A percentile compares a stretch with the other conserved stretches of the same genome.
Conservation (phyloP, 179 eudicot genomes). For the Camellia oleifera region DNA sequence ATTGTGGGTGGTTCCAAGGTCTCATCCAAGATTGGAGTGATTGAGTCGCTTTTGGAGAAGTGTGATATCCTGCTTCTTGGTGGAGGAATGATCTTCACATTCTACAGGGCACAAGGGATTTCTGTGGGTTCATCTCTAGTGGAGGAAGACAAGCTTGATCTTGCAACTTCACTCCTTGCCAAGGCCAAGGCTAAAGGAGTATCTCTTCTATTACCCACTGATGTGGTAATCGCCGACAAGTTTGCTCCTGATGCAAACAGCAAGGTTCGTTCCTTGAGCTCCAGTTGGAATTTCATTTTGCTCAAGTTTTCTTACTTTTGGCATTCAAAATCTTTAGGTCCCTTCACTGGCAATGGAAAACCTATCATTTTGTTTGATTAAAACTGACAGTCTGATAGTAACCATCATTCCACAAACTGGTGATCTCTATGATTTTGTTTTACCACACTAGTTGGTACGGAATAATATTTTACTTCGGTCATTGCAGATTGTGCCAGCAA, state of each 20-base stretch:
- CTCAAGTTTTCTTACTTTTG: background rate
- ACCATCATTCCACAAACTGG: background rate
- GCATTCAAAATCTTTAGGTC: background rate
- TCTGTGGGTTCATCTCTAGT: constrained; percentile 77
- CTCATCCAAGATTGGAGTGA: constrained; percentile 81
- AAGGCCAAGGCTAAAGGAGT: constrained; percentile 85
- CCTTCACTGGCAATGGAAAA: background rate
- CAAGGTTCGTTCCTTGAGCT: constrained; percentile 43
- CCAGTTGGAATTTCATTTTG: background rate
- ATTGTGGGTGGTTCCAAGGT: constrained; percentile 95
- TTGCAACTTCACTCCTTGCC: constrained; percentile 63
- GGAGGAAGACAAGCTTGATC: constrained; percentile 79
- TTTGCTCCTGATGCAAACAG: constrained; percentile 90
- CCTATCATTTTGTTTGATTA: background rate
- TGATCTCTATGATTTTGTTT: background rate
- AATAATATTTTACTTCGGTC: background rate
- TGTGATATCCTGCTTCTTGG: constrained; percentile 63
- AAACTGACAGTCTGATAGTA: background rate
- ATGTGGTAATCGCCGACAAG: constrained; percentile 81
- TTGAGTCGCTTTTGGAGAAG: constrained; percentile 71
- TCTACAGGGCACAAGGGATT: constrained; percentile 80
- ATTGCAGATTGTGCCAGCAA: constrained; percentile 58
- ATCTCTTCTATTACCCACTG: constrained; percentile 64
- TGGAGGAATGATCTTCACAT: constrained; percentile 83
- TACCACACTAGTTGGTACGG: background rate